Percentiles rank a stretch among this genome's conserved stretches.
These are phyloP conservation scores for Berkeleyomyces rouxiae DNA, from an alignment of 2,329 filamentous ascomycete genomes.

Conservation along the genomic window DNA sequence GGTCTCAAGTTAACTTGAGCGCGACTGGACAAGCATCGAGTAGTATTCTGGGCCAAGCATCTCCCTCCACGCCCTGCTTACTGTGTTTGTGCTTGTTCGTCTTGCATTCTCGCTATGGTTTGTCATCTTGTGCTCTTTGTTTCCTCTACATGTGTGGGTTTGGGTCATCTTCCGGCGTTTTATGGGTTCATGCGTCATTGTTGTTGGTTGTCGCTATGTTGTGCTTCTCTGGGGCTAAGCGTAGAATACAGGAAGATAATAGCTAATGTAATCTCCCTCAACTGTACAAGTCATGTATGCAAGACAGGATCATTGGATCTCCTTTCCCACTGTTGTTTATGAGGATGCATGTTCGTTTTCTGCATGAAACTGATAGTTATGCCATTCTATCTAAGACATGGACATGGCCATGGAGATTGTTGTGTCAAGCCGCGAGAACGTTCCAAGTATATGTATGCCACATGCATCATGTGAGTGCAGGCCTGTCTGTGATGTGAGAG, in stretches of 20 bases:
- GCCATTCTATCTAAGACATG: no score
- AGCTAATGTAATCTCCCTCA: neutral
- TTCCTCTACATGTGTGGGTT: slow-evolving; percentile 6
- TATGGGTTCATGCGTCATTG: neutral
- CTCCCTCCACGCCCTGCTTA: neutral
- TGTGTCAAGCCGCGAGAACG: neutral
- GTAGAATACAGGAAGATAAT: neutral
- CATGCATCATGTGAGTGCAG: neutral
- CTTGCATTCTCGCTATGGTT: neutral
- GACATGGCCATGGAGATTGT: neutral
- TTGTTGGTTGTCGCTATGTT: neutral
- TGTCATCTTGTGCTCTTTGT: slow-evolving; percentile 1
- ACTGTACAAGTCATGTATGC: no score
- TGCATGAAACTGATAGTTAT: no score
- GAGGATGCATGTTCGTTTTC: no score
- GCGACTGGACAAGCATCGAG: neutral
- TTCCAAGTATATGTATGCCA: neutral
- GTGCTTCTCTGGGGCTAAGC: neutral
- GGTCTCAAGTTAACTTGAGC: slow-evolving; percentile 30
- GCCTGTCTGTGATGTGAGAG: neutral
- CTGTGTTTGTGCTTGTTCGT: slow-evolving; percentile 4
- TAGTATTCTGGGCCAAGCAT: neutral
- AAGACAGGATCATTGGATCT: no score
- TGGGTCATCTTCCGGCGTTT: slow-evolving; percentile 4
- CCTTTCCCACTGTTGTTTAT: no score